Evolutionary conservation across 2,329 filamentous ascomycete genomes (phyloP).

Genomic region (Fusarium tupiense): DNA sequence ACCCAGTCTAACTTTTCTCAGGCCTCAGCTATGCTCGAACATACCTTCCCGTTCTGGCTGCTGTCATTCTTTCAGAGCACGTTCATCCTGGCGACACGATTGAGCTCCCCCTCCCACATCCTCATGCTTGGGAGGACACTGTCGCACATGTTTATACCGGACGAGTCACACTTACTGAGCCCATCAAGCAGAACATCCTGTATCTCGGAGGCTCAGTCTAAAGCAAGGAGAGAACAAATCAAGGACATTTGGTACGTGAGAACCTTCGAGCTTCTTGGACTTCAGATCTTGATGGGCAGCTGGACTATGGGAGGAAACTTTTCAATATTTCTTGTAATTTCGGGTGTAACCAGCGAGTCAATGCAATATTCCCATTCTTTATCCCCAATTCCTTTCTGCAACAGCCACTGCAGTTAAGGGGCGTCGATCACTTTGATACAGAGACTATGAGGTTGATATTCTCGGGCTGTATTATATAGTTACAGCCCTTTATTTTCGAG

Average conservation of each 20-base stretch:
- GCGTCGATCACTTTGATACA: background rate
- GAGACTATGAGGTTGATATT: background rate
- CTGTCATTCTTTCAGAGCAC: slow-evolving; percentile 64
- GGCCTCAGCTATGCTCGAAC: slow-evolving; percentile 47
- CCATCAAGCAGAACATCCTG: slow-evolving; percentile 62
- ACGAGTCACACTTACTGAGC: slow-evolving; percentile 54
- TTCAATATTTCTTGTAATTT: background rate
- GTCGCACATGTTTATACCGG: slow-evolving; percentile 66
- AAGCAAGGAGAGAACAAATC: background rate
- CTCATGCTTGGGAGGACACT: slow-evolving; percentile 65
- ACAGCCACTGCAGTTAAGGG: background rate
- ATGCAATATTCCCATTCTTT: background rate
- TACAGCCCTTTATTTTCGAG: background rate
- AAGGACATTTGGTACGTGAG: too few relatives aligned
- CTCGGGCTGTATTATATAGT: background rate
- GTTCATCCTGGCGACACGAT: slow-evolving; percentile 63
- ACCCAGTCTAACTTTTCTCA: slow-evolving; percentile 22
- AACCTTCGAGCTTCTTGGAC: background rate
- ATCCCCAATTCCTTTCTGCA: background rate
- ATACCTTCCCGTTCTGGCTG: slow-evolving; percentile 62
- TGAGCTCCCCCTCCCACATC: slow-evolving; percentile 67
- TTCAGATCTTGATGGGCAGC: background rate
- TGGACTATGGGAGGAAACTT: background rate
- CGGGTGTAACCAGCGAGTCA: slow-evolving; percentile 1
- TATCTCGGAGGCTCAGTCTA: slow-evolving; percentile 63